Conservation (phyloP, 1,139 yeast species). For the Yamadazyma membranifaciens region DNA sequence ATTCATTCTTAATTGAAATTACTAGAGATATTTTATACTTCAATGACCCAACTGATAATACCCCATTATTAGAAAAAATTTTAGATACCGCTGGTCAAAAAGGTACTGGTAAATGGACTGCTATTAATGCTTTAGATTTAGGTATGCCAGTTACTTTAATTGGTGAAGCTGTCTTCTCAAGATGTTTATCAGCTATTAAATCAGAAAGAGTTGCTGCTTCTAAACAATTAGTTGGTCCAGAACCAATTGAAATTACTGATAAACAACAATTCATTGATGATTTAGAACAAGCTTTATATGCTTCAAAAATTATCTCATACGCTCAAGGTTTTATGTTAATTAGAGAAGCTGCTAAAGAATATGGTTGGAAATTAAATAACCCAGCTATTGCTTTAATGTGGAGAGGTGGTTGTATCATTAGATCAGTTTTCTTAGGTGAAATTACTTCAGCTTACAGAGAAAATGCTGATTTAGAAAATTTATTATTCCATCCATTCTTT, state of each 20-base stretch:
- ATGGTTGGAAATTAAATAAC: constrained; percentile 96
- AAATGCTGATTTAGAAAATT: constrained; percentile 90
- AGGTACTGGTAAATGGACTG: constrained; percentile 99
- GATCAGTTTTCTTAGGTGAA: constrained; percentile 97
- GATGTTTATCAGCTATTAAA: constrained; percentile 93
- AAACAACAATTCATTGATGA: constrained; percentile 83
- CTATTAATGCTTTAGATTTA: constrained; percentile 93
- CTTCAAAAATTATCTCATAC: constrained; percentile 96
- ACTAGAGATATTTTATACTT: constrained; percentile 91
- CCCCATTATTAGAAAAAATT: constrained; percentile 93
- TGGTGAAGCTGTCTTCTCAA: constrained; percentile 97
- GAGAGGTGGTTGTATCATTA: constrained; percentile 99
- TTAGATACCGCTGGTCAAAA: constrained; percentile 98
- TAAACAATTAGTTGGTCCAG: constrained; percentile 74
- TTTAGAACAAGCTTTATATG: constrained; percentile 97
- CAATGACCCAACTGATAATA: constrained; percentile 83
- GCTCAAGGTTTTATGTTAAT: constrained; percentile 99
- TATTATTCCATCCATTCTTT: constrained; percentile 95
- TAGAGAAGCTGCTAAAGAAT: constrained; percentile 96
- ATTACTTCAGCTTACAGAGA: constrained; percentile 95
- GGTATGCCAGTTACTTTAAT: constrained; percentile 98
- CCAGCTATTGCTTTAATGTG: constrained; percentile 99
- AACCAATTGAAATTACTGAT: constrained; percentile 59
- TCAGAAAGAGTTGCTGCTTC: constrained; percentile 88
- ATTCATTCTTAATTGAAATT: constrained; percentile 95